Evolutionary conservation across 2,329 filamentous ascomycete genomes (phyloP), one percentile per base, ranked within the genome.

Genomic region (Ceratocystis huliohia): DNA sequence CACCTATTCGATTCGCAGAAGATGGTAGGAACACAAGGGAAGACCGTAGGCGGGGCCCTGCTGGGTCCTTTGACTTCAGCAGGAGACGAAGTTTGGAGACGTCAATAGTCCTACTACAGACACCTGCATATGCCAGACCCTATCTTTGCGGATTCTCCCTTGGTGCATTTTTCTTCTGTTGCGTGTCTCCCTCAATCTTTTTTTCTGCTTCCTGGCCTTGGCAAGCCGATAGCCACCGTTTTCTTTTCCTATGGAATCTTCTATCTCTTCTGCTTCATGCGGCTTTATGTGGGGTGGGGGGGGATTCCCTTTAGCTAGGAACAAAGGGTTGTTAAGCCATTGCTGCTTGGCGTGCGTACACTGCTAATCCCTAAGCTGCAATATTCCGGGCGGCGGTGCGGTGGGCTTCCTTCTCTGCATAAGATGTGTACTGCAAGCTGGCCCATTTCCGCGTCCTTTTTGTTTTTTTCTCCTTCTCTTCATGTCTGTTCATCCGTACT

Each of bases 121-220:
- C 56, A 59, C 28, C 56, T 59, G 53, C 53, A 59, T 33, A 59
- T 59, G 53, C 53, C 53, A 59, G 28, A 17, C 28, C 56, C 28
- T 33, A 7, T 20, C 17, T 59, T 5, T 41, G 7, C 10, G 3
- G 33, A 13, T 3, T 28, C 48, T 53, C 48, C 10, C 20, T 28
- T 25, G 5, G 13, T 5, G 25, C 10, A 56, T 25, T 28, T 28
- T 30, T 7, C 53, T 33, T 15, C 8, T 28, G 25, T 13, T 53
- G 20, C 10, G 48, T 25, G 8, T 28, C 33, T 37, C 33, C 33
- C 10, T 13, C 8, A 37, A 37, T 50, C n/a, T 50, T 50, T 30
- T 30, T 33, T 30, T 30, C 28, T 17, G 13, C 53, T 30, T 33
- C 6, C 50, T 56, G 25, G 50, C 50, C 50, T 57, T 57, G 53